Evolutionary conservation across 2,329 filamentous ascomycete genomes (phyloP), one percentile per base, ranked within the genome.

Genomic region (Calonectria hawksworthii): DNA sequence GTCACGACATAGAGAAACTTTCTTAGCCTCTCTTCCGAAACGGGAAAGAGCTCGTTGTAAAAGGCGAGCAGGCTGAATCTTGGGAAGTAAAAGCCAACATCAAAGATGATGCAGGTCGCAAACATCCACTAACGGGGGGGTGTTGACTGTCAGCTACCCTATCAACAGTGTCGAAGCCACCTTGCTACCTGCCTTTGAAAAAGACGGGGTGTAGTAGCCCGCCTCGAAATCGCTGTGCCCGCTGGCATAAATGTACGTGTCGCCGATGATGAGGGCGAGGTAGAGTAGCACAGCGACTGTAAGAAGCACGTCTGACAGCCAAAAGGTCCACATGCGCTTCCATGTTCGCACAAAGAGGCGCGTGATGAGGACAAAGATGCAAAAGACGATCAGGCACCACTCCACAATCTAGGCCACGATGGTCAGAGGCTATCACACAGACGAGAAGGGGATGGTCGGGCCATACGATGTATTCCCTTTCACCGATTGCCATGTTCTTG

Each of bases 81-180:
- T 3, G 61, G 61, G n/a, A 65, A 65, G 21, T 47, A 65, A 38
- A 65, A 65, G 61, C 61, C 61, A 5, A 65, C 36, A 26, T 65
- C 61, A 18, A 65, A 65, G 7, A 65, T 65, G 16, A 65, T 44
- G 26, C 61, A 30, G n/a, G 38, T n/a, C 16, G 28, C 26, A 16
- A 65, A 65, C 36, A 65, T 44, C 61, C 61, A 65, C 61, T 65
- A 28, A 21, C 21, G 9, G 18, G 30, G 30, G 30, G 38, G 18
- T 18, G 21, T 41, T 64, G 47, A 36, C 23, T 2, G 18, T 5
- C 28, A 10, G 23, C 21, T 30, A 21, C 14, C 16, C 16, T 9
- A 56, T n/a, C 7, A 14, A 32, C 26, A 2, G 18, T 13, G 4
- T 10, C 7, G 18, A 23, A 23, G 10, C 2, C 7, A 14, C 7